A percentile compares a stretch with the other conserved stretches of the same genome.
These are phyloP conservation scores for Ganoderma sinense DNA, from an alignment of 1,284 basidiomycete species.

Conservation along the genomic window DNA sequence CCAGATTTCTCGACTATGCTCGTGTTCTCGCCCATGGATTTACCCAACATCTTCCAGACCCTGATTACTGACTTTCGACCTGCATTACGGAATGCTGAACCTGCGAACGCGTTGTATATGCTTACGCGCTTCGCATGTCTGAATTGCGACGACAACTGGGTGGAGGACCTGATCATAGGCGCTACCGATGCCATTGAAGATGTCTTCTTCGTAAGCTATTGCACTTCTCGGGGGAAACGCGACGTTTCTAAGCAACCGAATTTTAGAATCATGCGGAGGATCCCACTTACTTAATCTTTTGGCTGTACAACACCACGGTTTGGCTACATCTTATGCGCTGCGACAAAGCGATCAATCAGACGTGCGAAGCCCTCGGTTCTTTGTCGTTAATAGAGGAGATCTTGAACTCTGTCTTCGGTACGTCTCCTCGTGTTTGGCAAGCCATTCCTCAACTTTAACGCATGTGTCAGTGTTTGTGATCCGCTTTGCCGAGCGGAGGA, in stretches of 20 bases:
- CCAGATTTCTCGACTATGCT: slow-evolving; percentile 86
- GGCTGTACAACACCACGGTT: slow-evolving; percentile 92
- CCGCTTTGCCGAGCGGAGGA: slow-evolving; percentile 87
- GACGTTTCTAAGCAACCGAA: slow-evolving; percentile 2
- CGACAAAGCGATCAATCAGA: slow-evolving; percentile 77
- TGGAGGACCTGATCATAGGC: slow-evolving; percentile 91
- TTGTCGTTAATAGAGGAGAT: slow-evolving; percentile 87
- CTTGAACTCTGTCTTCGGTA: slow-evolving; percentile 94
- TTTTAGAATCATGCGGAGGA: slow-evolving; percentile 83
- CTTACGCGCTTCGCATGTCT: slow-evolving; percentile 89
- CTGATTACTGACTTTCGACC: slow-evolving; percentile 79
- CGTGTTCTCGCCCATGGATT: slow-evolving; percentile 83
- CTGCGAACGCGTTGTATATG: slow-evolving; percentile 85
- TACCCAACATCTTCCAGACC: slow-evolving; percentile 83
- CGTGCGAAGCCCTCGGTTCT: slow-evolving; percentile 83
- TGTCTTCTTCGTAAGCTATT: slow-evolving; percentile 81
- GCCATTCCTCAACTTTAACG: not conserved
- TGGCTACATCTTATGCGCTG: slow-evolving; percentile 92
- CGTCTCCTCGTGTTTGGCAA: slow-evolving; percentile 26
- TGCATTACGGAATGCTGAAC: slow-evolving; percentile 75
- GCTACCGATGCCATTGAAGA: slow-evolving; percentile 94
- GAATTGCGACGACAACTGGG: slow-evolving; percentile 86
- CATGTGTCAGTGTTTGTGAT: slow-evolving; percentile 86
- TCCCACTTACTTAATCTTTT: slow-evolving; percentile 88
- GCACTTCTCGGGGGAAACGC: slow-evolving; percentile 3